Base-by-base conservation (phyloP, 2,329 filamentous ascomycete genomes). In the Teratosphaeria nubilosa region DNA sequence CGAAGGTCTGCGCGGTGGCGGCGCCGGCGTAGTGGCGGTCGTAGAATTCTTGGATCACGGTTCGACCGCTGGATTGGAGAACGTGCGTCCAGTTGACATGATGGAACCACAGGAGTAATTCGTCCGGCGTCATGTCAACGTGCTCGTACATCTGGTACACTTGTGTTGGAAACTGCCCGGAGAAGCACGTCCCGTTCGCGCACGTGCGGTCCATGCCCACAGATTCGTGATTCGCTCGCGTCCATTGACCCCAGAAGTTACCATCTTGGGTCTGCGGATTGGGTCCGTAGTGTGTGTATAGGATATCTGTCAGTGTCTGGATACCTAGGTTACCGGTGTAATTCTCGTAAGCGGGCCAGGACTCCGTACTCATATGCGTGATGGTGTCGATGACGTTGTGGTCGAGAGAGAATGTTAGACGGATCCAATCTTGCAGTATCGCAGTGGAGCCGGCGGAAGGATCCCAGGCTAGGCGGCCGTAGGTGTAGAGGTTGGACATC, bases 121-220 rank as follows among this genome's bases (percentile, higher is more conserved):
- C 76, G 60, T 88, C 86, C 0, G 86, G 85, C 0, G 86, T 88
- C 0, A 81, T 85, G 14, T 80, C 77, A 20, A 83, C 74, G 51
- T 79, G 72, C 63, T 89, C 86, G 66, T 80, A 89, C 64, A 74
- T 70, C 2, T 74, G 68, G 0, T 82, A 81, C 0, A 89, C 70
- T 59, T 86, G 81, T 0, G 77, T 63, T 0, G 85, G 84, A 65
- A 89, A 90, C 64, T 88, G 84, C 0, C 84, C 84, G 0, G 85
- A 74, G 61, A 79, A 84, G 0, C 83, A 82, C 0, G 86, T 88
- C 10, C 86, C 86, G 56, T 86, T 89, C 59, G 73, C 75, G 0
- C 86, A 81, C 0, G 86, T 88, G 11, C 86, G 79, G 64, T 89
- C 86, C 86, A 89, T 89, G 0, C 86, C 86, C 57, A 89, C 82